These are phyloP conservation scores for Colletotrichum truncatum DNA, from an alignment of 2,329 filamentous ascomycete genomes.

Conservation along the genomic window DNA sequence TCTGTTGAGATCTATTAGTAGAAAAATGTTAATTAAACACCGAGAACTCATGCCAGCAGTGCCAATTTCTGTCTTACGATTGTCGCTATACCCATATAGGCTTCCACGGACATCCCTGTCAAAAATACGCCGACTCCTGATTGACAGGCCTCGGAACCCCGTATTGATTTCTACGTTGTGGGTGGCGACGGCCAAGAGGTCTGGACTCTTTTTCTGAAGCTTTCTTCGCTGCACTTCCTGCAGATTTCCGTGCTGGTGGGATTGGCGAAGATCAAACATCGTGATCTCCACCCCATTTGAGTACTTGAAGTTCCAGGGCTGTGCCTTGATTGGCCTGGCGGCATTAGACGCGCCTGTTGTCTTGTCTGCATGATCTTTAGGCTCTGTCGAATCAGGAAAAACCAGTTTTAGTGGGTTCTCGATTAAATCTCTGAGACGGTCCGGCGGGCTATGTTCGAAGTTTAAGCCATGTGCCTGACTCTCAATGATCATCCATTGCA, in stretches of 20 bases:
- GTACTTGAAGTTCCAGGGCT: constrained; percentile 13
- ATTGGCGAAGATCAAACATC: constrained; percentile 20
- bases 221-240: background rate
- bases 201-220: background rate
- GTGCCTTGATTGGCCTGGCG: background rate
- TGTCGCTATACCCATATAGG: background rate
- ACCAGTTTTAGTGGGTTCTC: constrained; percentile 31
- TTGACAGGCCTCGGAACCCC: background rate
- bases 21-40: background rate
- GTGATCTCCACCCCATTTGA: background rate
- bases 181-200: background rate
- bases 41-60: background rate
- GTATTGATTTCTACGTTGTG: constrained; percentile 9
- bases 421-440: background rate
- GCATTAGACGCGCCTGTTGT: background rate
- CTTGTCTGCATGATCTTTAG: background rate
- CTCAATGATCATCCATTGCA: constrained; percentile 52
- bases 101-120: background rate
- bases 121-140: background rate
- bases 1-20: constrained; percentile 1
- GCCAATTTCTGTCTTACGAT: background rate
- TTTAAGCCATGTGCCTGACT: constrained; percentile 40
- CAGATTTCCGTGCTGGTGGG: constrained; percentile 8
- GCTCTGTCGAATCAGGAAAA: background rate
- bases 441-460: constrained; percentile 30